phyloP scores from a whole-genome alignment of 345 rosid species.

The Rubroshorea leprosula region DNA sequence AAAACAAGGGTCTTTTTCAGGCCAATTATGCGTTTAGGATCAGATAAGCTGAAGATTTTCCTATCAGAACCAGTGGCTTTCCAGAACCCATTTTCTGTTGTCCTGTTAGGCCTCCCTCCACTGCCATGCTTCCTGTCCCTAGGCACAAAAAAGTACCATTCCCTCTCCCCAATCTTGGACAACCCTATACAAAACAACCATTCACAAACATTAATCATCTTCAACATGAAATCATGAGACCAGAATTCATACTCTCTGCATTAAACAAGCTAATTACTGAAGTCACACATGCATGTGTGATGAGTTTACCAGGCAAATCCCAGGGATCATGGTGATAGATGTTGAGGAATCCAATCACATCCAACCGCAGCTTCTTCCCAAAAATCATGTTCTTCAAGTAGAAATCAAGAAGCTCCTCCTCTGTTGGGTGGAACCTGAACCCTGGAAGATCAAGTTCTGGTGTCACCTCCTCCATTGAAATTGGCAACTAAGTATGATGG shows the following conservation, averaged over 20 bases:
- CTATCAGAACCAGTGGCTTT: conserved; percentile 95
- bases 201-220: too few species aligned
- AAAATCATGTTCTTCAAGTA: conserved; percentile 69
- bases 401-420: conserved; percentile 83
- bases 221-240: too few species aligned
- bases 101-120: conserved; percentile 86
- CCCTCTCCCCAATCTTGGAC: conserved; percentile 78
- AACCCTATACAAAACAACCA: conserved; percentile 30
- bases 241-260: background rate
- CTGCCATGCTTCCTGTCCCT: conserved; percentile 81
- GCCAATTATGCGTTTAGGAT: conserved; percentile 65
- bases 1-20: conserved; percentile 88
- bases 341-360: conserved; percentile 62
- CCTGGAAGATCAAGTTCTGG: conserved; percentile 66
- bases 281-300: too few species aligned
- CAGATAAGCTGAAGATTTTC: conserved; percentile 61
- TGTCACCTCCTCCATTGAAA: conserved; percentile 26
- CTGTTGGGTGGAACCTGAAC: conserved; percentile 90
- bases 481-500: background rate
- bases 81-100: conserved; percentile 85
- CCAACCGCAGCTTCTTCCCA: conserved; percentile 35
- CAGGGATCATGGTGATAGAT: conserved; percentile 74
- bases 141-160: conserved; percentile 95
- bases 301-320: conserved; percentile 64
- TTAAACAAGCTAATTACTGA: background rate